A percentile compares a stretch with the other conserved stretches of the same genome.
These are phyloP conservation scores for Strobilomyces dryophilus DNA, from an alignment of 768 basidiomycete genomes.

Conservation along the genomic window DNA sequence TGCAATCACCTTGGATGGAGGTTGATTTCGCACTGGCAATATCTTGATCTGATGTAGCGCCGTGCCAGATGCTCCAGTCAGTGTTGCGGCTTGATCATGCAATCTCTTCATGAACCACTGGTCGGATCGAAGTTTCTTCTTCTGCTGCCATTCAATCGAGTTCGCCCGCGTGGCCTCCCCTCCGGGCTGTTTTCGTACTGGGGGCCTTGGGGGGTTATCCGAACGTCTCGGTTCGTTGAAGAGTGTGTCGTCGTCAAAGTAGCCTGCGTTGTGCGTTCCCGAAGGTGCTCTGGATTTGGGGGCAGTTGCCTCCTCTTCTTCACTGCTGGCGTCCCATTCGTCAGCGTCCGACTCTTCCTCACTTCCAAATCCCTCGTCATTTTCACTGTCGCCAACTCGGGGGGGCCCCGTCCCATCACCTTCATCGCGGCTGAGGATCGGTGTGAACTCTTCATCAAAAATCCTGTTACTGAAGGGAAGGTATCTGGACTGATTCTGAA, in stretches of 20 bases:
- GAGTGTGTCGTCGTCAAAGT: constrained; percentile 37
- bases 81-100: constrained; percentile 55
- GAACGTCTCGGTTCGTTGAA: constrained; percentile 57
- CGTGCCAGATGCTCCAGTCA: constrained; percentile 60
- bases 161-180: constrained; percentile 35
- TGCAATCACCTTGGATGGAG: constrained; percentile 9
- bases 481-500: constrained; percentile 11
- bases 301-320: constrained; percentile 1
- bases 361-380: constrained; percentile 17
- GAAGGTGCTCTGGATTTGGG: background rate
- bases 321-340: constrained; percentile 19
- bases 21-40: constrained; percentile 32
- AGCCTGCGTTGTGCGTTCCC: constrained; percentile 5
- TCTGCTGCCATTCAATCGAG: constrained; percentile 32
- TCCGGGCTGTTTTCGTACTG: constrained; percentile 54
- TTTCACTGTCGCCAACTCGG: background rate
- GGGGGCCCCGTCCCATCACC: constrained; percentile 3
- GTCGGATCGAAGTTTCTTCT: constrained; percentile 36
- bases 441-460: constrained; percentile 39
- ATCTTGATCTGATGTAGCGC: constrained; percentile 53
- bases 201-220: constrained; percentile 47
- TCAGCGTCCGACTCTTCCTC: constrained; percentile 16
- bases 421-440: constrained; percentile 23
- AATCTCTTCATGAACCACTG: constrained; percentile 57
- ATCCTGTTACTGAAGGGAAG: constrained; percentile 41